A percentile compares a stretch with the other conserved stretches of the same genome.
Conservation (phyloP, 2,329 filamentous ascomycete species). For the Fusarium graminum region DNA sequence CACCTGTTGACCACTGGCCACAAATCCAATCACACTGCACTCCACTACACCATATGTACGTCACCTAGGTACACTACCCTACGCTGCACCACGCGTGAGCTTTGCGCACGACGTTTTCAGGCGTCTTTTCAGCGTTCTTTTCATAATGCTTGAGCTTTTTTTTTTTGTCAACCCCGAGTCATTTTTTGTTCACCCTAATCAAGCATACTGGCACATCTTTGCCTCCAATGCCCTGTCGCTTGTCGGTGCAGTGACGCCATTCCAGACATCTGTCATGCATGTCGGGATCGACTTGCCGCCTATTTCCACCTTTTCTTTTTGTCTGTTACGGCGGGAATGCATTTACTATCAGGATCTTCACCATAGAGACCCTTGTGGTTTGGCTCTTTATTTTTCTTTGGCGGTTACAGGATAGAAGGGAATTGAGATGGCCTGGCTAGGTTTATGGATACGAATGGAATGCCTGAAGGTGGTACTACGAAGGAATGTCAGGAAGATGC, state of each 20-base stretch:
- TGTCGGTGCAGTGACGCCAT: constrained; percentile 12
- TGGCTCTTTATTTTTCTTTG: constrained; percentile 16
- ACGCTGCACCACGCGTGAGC: constrained; percentile 4
- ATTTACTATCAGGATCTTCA: constrained; percentile 26
- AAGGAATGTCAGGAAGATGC: constrained; percentile 33
- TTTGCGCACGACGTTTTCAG: constrained; percentile 37
- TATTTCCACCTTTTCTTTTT: constrained; percentile 20
- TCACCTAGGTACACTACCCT: constrained; percentile 18
- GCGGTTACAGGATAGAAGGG: constrained; percentile 41
- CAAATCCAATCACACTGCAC: constrained; percentile 19
- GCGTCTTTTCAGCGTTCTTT: constrained; percentile 26
- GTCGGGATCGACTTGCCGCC: constrained; percentile 37
- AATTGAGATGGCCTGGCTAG: constrained; percentile 16
- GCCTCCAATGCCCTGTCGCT: constrained; percentile 11
- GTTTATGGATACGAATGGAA: constrained; percentile 41
- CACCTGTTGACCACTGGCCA: constrained; percentile 15
- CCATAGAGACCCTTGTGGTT: constrained; percentile 41
- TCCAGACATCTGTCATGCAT: constrained; percentile 14
- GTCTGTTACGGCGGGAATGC: constrained; percentile 16
- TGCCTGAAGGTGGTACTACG: constrained; percentile 27
- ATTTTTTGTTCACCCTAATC: constrained; percentile 18
- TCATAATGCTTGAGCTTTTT: constrained; percentile 10
- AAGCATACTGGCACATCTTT: constrained; percentile 15
- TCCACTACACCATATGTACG: constrained; percentile 19
- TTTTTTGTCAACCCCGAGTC: constrained; percentile 36